Conservation (phyloP, 73 alveolate genomes). For the Stentor coeruleus region DNA sequence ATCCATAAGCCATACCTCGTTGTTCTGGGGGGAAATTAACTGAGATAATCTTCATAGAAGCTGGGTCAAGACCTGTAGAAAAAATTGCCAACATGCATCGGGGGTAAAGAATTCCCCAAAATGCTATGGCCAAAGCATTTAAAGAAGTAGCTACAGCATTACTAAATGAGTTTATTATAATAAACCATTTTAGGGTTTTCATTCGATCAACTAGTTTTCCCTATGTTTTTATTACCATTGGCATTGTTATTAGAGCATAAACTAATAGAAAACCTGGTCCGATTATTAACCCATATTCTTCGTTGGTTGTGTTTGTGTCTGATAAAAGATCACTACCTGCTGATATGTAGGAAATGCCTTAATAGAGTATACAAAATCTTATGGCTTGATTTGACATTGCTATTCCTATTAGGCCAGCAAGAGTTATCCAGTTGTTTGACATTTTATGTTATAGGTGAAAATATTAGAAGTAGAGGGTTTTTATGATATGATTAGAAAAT, state of each 20-base stretch:
- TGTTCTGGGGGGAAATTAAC: neutral
- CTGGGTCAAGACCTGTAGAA: conserved; percentile 18
- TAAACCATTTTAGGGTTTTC: conserved; percentile 7
- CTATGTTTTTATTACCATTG: neutral
- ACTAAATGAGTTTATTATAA: neutral
- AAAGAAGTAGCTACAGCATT: neutral
- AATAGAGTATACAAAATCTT: conserved; percentile 4
- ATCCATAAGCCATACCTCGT: conserved; percentile 9
- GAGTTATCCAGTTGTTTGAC: neutral
- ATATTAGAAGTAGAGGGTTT: no score
- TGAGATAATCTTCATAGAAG: neutral
- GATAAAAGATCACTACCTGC: conserved; percentile 9
- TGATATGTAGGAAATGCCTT: neutral
- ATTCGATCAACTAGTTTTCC: conserved; percentile 3
- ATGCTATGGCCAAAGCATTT: neutral
- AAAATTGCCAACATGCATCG: conserved; percentile 2
- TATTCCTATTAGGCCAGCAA: neutral
- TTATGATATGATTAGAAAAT: no score
- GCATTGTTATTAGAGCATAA: conserved; percentile 8
- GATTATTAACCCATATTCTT: neutral
- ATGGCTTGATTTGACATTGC: neutral
- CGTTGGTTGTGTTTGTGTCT: conserved; percentile 1
- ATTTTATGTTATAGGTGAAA: no score
- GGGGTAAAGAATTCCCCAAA: neutral
- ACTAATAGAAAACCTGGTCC: conserved; percentile 12